Base-by-base conservation (phyloP, 352 stramenopile genomes). In the Globisporangium parvum region DNA sequence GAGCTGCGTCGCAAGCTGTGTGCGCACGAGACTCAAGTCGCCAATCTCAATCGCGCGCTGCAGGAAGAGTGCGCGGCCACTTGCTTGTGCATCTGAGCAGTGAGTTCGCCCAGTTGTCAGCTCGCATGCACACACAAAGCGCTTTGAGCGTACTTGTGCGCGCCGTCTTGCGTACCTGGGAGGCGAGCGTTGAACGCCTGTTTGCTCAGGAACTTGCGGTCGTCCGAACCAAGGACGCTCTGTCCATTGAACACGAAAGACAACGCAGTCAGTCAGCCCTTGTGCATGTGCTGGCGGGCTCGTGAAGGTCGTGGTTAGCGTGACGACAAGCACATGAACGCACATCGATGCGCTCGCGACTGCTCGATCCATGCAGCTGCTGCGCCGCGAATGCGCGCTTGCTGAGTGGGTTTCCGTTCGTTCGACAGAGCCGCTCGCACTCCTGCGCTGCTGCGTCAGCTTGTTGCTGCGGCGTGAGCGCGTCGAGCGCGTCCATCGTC, bases 11-110 rank as follows among this genome's bases (percentile, higher is more conserved):
- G 31, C 31, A 11, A 82, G 55, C 5, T 62, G 59, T 2, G 45
- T 2, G 2, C 65, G 50, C n/a, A 85, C 52, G 6, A 71, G 65
- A 3, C 55, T 20, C 5, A 79, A 15, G 58, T 82, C 68, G 2
- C 80, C 80, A n/a, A 87, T 44, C 53, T 77, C 72, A 12, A 87
- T 58, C 0, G 78, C 74, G n/a, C 78, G 73, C 53, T 86, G 73
- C 35, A 88, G 51, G 28, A 61, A 62, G 20, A 85, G 26, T 15
- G 69, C 54, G 8, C 62, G 53, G 0, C 71, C 70, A 21, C 71
- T 85, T 3, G 54, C 59, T 46, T 83, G 71, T 0, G 67, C 64
- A 35, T 48, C 61, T 69, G 60, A 47, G 17, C 63, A 48, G 0
- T 11, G 14, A 20, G 28, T 8, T 49, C 48, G 26, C 3, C 12